A percentile compares a stretch with the other conserved stretches of the same genome.
phyloP scores from a whole-genome alignment of 2,329 filamentous ascomycete genomes.

The Apiospora rasikravindrae region DNA sequence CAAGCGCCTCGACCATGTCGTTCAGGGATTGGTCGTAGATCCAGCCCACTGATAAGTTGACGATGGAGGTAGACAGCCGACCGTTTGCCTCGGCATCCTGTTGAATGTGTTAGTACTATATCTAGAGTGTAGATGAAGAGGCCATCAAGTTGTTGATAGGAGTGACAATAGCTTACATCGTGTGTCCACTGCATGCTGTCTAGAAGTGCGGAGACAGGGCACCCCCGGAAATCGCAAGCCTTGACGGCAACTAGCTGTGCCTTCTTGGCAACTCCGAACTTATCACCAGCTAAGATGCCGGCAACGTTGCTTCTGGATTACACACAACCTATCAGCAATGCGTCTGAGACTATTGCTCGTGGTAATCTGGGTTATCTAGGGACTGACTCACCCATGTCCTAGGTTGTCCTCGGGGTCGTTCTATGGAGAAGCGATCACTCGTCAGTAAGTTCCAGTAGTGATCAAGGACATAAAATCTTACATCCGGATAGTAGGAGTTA shows the following conservation, averaged over 20 bases:
- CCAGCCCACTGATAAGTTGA: slow-evolving; percentile 37
- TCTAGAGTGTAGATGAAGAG: background rate
- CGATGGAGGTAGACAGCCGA: slow-evolving; percentile 25
- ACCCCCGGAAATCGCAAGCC: slow-evolving; percentile 42
- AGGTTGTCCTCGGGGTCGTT: background rate
- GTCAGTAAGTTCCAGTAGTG: slow-evolving; percentile 44
- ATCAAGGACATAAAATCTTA: background rate
- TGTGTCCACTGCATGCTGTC: slow-evolving; percentile 24
- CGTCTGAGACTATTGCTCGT: background rate
- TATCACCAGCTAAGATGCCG: slow-evolving; percentile 27
- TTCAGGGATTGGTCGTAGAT: slow-evolving; percentile 17
- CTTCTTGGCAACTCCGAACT: slow-evolving; percentile 32
- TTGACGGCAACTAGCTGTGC: slow-evolving; percentile 44
- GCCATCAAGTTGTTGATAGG: background rate
- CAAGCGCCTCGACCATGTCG: slow-evolving; percentile 23
- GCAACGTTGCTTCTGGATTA: slow-evolving; percentile 38
- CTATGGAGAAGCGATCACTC: slow-evolving; percentile 21
- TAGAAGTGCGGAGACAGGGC: slow-evolving; percentile 44
- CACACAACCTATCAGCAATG: background rate
- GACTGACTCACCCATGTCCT: background rate
- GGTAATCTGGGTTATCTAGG: too few relatives aligned
- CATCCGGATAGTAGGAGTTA: background rate
- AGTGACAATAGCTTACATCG: slow-evolving; percentile 21
- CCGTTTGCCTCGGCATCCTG: background rate
- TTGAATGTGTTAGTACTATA: background rate